A percentile compares a stretch with the other conserved stretches of the same genome.
Evolutionary conservation across 73 alveolate species (phyloP).

Genomic region (Stentor coeruleus): DNA sequence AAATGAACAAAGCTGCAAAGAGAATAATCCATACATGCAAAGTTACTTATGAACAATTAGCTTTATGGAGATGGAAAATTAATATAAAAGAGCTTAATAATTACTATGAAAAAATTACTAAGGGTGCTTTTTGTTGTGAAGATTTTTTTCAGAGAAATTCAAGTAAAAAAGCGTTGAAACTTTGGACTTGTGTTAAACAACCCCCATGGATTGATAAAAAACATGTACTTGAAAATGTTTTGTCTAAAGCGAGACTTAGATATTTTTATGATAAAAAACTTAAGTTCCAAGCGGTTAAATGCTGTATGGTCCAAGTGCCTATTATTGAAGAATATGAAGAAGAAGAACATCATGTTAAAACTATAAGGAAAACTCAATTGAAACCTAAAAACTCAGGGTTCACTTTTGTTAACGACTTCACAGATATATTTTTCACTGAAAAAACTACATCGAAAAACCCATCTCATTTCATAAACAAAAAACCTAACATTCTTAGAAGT

Average conservation of each 20-base stretch:
- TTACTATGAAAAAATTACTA: background rate
- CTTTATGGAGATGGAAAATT: slow-evolving; percentile 22
- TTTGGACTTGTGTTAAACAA: background rate
- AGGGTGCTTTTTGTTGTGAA: background rate
- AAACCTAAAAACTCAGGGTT: background rate
- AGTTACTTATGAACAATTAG: slow-evolving; percentile 12
- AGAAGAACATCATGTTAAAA: background rate
- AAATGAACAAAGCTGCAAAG: background rate
- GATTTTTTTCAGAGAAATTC: background rate
- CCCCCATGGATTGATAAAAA: background rate
- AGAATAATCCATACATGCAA: background rate
- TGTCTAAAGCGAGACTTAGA: background rate
- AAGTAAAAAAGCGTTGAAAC: background rate
- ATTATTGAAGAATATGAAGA: background rate
- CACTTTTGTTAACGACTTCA: too few relatives aligned
- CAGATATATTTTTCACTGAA: too few relatives aligned
- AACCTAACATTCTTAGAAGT: background rate
- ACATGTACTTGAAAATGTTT: background rate
- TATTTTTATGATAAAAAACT: background rate
- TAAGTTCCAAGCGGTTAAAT: background rate
- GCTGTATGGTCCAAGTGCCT: background rate
- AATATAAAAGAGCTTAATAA: background rate
- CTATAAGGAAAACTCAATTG: background rate
- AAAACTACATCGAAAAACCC: too few relatives aligned
- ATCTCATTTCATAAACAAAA: too few relatives aligned